Conservation (phyloP, 106 monocot species). For the Dendrobium huoshanense region DNA sequence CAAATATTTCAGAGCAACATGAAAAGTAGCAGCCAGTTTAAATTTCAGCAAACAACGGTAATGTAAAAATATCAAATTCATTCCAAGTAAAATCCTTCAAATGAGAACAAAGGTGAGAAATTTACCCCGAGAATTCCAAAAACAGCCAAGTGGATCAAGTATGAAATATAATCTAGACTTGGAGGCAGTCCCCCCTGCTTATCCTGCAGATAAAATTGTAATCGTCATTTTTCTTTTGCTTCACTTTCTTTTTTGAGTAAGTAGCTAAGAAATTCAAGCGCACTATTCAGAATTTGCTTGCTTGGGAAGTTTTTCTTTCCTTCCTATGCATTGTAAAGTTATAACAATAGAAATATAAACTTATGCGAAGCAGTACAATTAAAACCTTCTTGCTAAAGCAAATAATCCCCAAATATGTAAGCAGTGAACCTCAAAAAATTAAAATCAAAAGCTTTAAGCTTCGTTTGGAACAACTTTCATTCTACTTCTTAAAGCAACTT, state of each 20-base stretch:
- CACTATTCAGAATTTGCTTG: neutral
- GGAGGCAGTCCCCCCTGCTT: constrained; percentile 30
- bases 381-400: neutral
- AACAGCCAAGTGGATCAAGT: constrained; percentile 58
- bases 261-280: neutral
- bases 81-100: neutral
- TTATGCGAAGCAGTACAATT: neutral
- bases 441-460: neutral
- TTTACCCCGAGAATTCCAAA: constrained; percentile 87
- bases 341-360: neutral
- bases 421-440: neutral
- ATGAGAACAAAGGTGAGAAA: neutral
- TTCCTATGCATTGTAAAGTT: neutral
- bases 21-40: neutral
- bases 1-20: neutral
- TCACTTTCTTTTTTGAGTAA: neutral
- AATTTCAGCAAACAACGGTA: neutral
- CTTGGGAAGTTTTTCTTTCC: neutral
- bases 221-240: neutral
- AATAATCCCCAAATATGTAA: neutral
- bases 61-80: neutral
- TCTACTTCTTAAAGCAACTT: too few relatives aligned
- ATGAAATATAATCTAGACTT: constrained; percentile 38
- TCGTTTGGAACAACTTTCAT: too few relatives aligned
- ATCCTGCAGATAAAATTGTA: constrained; percentile 28